These are phyloP conservation scores for Rhodotorula toruloides DNA, from an alignment of 768 basidiomycete genomes.

Conservation along the genomic window DNA sequence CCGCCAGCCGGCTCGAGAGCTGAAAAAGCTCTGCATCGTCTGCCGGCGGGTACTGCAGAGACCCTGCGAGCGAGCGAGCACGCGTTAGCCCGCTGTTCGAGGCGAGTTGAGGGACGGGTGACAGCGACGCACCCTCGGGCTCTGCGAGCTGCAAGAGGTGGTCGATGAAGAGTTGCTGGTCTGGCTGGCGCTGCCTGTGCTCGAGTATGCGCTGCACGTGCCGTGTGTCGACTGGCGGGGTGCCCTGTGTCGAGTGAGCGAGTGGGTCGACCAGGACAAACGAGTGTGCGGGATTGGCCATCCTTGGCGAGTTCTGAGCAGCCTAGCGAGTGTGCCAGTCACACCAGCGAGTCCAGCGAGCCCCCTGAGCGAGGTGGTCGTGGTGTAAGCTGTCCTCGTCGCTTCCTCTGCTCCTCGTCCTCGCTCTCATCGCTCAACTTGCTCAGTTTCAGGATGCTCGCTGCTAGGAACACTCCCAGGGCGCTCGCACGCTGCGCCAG, in stretches of 20 bases:
- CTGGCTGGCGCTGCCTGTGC: constrained; percentile 8
- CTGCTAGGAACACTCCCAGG: constrained; percentile 10
- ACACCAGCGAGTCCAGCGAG: no score
- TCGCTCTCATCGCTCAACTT: background rate
- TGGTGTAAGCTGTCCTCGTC: background rate
- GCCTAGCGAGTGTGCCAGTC: no score
- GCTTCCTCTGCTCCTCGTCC: background rate
- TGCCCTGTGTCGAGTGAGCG: background rate
- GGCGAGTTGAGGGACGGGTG: no score
- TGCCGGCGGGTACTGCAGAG: background rate
- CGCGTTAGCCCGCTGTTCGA: no score
- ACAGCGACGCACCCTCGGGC: background rate
- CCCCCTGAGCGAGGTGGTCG: background rate
- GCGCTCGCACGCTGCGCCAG: background rate
- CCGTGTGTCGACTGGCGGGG: background rate
- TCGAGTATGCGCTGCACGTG: background rate
- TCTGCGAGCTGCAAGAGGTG: constrained; percentile 18
- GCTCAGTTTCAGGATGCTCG: constrained; percentile 6
- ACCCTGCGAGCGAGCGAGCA: background rate
- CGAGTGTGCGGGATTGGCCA: no score
- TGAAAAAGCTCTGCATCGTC: background rate
- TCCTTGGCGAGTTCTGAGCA: no score
- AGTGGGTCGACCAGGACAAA: no score
- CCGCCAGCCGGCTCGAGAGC: background rate
- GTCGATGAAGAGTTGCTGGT: constrained; percentile 19